phyloP scores from a whole-genome alignment of 2,329 filamentous ascomycete genomes.

The Fusarium sp. region DNA sequence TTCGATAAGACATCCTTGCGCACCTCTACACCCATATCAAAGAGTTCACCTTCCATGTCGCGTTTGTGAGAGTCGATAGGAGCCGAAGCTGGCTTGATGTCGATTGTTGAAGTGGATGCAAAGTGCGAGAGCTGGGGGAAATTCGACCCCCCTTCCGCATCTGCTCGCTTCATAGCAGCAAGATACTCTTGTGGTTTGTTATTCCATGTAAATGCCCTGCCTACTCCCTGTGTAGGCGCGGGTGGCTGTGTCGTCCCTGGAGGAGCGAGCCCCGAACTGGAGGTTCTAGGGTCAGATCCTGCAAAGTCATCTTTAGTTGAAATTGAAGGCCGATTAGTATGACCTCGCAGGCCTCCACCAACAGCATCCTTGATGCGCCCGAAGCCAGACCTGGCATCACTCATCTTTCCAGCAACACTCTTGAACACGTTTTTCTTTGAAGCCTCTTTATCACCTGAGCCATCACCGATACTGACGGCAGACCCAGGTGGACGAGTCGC shows the following conservation, averaged over 20 bases:
- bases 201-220: constrained; percentile 71
- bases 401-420: constrained; percentile 81
- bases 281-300: constrained; percentile 46
- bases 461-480: constrained; percentile 59
- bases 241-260: constrained; percentile 50
- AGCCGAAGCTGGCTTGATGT: constrained; percentile 38
- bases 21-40: constrained; percentile 54
- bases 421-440: constrained; percentile 77
- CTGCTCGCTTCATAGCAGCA: constrained; percentile 53
- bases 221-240: constrained; percentile 49
- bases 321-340: constrained; percentile 63
- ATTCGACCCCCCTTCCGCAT: constrained; percentile 44
- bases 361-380: constrained; percentile 89
- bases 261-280: constrained; percentile 23
- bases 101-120: constrained; percentile 45
- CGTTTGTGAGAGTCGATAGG: constrained; percentile 38
- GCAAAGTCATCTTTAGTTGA: constrained; percentile 62
- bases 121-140: constrained; percentile 42
- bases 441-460: constrained; percentile 65
- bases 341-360: constrained; percentile 67
- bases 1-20: constrained; percentile 56
- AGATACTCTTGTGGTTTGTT: constrained; percentile 71
- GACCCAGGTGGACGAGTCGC: constrained; percentile 58
- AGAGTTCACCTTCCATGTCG: constrained; percentile 44
- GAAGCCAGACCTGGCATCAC: constrained; percentile 83